These are phyloP conservation scores for Lactarius akahatsu DNA, from an alignment of 768 basidiomycete species.

Conservation along the genomic window DNA sequence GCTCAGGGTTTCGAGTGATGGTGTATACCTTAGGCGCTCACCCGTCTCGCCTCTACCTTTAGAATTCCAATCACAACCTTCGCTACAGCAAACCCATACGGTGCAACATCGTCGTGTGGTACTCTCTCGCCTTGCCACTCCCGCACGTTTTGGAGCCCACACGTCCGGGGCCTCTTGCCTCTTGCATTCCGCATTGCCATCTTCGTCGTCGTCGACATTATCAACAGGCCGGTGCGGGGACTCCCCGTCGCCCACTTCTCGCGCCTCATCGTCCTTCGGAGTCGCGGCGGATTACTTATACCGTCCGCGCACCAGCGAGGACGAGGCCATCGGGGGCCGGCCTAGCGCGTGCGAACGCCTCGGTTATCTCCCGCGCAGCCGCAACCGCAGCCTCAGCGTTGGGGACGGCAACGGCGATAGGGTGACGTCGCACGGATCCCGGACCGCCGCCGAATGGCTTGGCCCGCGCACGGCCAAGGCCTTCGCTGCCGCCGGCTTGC, in stretches of 20 bases:
- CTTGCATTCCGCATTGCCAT: slow-evolving; percentile 19
- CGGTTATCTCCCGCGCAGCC: slow-evolving; percentile 34
- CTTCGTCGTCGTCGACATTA: too few species aligned
- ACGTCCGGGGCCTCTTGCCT: slow-evolving; percentile 8
- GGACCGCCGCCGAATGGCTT: slow-evolving; percentile 54
- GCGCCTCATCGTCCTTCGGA: slow-evolving; percentile 35
- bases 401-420: slow-evolving; percentile 42
- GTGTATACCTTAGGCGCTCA: slow-evolving; percentile 11
- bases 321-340: slow-evolving; percentile 24
- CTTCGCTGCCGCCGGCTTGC: slow-evolving; percentile 68
- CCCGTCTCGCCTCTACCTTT: slow-evolving; percentile 17
- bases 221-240: too few species aligned
- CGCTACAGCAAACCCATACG: slow-evolving; percentile 9
- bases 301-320: slow-evolving; percentile 35
- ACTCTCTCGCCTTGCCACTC: slow-evolving; percentile 24
- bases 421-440: slow-evolving; percentile 25
- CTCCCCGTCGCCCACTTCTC: slow-evolving; percentile 31
- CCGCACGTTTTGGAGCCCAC: slow-evolving; percentile 20
- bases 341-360: slow-evolving; percentile 18
- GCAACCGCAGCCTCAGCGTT: slow-evolving; percentile 70
- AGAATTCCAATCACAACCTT: slow-evolving; percentile 9
- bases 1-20: slow-evolving; percentile 25
- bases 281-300: slow-evolving; percentile 31
- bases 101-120: slow-evolving; percentile 14
- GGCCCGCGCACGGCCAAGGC: slow-evolving; percentile 72